A percentile compares a stretch with the other conserved stretches of the same genome.
These are phyloP conservation scores for Sclerotinia glacialis DNA, from an alignment of 2,329 filamentous ascomycete genomes.

Conservation along the genomic window DNA sequence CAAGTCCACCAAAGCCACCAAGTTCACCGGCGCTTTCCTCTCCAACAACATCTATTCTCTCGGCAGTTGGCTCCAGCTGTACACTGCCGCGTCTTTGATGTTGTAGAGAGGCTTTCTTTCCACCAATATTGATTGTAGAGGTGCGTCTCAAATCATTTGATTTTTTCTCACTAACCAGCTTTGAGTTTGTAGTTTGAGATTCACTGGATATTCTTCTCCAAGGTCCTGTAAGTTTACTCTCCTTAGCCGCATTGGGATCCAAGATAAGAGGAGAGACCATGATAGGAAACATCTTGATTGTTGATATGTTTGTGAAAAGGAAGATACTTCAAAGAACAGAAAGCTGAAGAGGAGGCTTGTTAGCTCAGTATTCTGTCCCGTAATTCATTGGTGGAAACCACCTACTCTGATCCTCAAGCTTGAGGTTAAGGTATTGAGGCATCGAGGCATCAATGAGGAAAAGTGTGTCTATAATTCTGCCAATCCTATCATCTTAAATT, in stretches of 20 bases:
- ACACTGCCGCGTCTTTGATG: neutral
- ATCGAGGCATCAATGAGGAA: neutral
- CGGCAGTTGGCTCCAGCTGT: neutral
- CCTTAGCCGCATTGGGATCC: neutral
- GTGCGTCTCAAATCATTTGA: constrained; percentile 1
- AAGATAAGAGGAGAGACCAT: neutral
- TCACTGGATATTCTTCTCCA: constrained; percentile 11
- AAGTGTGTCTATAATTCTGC: neutral
- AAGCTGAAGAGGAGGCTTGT: neutral
- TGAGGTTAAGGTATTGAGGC: neutral
- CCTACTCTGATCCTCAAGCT: neutral
- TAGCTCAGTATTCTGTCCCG: neutral
- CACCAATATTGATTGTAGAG: neutral
- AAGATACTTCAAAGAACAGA: neutral
- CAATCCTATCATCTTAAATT: neutral
- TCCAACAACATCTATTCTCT: neutral
- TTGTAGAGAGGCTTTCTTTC: neutral
- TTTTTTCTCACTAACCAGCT: neutral
- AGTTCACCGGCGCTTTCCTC: constrained; percentile 3
- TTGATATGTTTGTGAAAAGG: neutral
- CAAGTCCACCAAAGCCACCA: constrained; percentile 17
- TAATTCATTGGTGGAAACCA: neutral
- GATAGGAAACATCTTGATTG: constrained; percentile 13
- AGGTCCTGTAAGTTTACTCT: constrained; percentile 1
- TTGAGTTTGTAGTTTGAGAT: neutral